Evolutionary conservation across 345 rosid species (phyloP).

Genomic region (Bruguiera parviflora): DNA sequence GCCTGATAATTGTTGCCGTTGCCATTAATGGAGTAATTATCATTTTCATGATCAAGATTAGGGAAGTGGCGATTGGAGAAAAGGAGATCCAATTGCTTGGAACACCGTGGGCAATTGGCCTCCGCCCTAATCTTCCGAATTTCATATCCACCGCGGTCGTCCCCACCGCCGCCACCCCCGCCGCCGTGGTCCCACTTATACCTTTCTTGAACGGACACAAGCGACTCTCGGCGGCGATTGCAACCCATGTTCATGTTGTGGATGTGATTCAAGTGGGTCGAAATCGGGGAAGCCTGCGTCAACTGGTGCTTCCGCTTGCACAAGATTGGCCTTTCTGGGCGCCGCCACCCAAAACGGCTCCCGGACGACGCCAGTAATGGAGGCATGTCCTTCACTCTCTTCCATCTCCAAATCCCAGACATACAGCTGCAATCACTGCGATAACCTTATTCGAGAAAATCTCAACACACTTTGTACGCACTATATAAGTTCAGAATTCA

Average conservation of each 20-base stretch:
- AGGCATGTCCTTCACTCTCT: constrained; percentile 39
- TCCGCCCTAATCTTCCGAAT: constrained; percentile 76
- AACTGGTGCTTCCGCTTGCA: constrained; percentile 12
- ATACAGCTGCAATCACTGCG: constrained; percentile 3
- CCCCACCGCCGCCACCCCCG: constrained; percentile 19
- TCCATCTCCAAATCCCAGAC: constrained; percentile 73
- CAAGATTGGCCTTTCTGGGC: constrained; percentile 15
- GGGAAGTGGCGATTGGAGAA: constrained; percentile 55
- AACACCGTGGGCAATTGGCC: constrained; percentile 91
- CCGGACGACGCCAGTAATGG: constrained; percentile 20
- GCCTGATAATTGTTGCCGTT: constrained; percentile 41
- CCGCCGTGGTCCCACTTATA: constrained; percentile 71
- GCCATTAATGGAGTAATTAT: constrained; percentile 1
- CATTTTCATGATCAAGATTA: constrained; percentile 7
- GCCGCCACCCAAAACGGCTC: background rate
- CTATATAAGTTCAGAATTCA: background rate
- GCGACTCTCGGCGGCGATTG: constrained; percentile 42
- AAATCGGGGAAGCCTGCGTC: constrained; percentile 25
- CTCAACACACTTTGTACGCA: background rate
- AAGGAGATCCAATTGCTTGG: constrained; percentile 74
- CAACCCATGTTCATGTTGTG: constrained; percentile 26
- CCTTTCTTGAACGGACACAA: constrained; percentile 51
- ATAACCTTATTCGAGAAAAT: background rate
- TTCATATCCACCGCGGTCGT: background rate
- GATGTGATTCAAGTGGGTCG: constrained; percentile 43